These are phyloP conservation scores for Lachnellula cervina DNA, from an alignment of 2,329 filamentous ascomycete genomes.

Conservation along the genomic window DNA sequence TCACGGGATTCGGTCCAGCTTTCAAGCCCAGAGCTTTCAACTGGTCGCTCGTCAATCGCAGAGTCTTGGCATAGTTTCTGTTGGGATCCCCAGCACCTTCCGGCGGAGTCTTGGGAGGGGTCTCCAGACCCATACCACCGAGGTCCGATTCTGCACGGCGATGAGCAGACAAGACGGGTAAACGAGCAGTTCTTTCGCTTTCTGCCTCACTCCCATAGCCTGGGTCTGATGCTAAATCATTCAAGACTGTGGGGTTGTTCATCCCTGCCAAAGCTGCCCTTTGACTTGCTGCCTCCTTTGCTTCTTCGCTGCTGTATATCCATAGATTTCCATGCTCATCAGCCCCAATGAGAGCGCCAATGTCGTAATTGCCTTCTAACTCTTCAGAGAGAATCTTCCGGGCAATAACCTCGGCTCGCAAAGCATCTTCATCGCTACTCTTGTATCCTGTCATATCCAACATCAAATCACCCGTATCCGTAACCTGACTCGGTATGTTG, in stretches of 20 bases:
- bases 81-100: constrained; percentile 62
- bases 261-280: constrained; percentile 49
- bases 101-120: constrained; percentile 66
- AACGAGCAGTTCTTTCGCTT: constrained; percentile 50
- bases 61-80: constrained; percentile 91
- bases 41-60: constrained; percentile 92
- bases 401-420: constrained; percentile 88
- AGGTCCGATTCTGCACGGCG: constrained; percentile 61
- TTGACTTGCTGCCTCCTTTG: constrained; percentile 81
- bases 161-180: constrained; percentile 45
- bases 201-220: constrained; percentile 89
- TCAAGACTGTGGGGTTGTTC: constrained; percentile 17
- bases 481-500: constrained; percentile 92
- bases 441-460: constrained; percentile 98
- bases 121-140: constrained; percentile 49
- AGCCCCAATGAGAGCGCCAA: constrained; percentile 89
- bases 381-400: constrained; percentile 90
- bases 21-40: constrained; percentile 79
- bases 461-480: constrained; percentile 90
- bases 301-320: constrained; percentile 98
- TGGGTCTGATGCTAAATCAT: constrained; percentile 81
- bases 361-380: constrained; percentile 90
- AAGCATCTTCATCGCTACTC: constrained; percentile 84
- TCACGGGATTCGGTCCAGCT: constrained; percentile 85
- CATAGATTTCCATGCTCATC: constrained; percentile 97